Percentiles rank a stretch among this genome's conserved stretches.
Conservation (phyloP, 129 eudicot genomes). For the Artemisia annua region DNA sequence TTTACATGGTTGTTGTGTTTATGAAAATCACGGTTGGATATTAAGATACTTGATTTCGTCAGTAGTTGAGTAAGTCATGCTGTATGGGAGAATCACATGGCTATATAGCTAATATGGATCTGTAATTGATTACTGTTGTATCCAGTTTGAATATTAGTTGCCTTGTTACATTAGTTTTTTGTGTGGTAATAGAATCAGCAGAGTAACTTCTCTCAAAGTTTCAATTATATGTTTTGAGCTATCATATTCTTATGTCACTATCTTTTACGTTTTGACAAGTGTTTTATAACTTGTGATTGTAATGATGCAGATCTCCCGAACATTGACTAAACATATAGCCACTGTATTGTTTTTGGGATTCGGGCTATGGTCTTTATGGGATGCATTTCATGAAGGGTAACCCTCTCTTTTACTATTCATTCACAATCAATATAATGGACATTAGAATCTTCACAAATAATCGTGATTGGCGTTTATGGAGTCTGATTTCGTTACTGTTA, state of each 20-base stretch:
- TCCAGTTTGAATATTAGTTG: too few species aligned
- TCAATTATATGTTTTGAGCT: too few species aligned
- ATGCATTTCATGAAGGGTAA: conserved; percentile 84
- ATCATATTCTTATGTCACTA: too few species aligned
- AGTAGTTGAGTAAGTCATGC: too few species aligned
- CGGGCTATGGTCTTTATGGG: conserved; percentile 98
- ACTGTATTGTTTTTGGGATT: conserved; percentile 92
- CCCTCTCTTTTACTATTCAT: neutral
- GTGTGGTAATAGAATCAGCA: too few species aligned
- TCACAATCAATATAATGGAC: neutral
- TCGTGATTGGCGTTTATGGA: conserved; percentile 7
- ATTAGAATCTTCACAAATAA: conserved; percentile 15
- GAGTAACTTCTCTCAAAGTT: too few species aligned
- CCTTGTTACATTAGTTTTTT: too few species aligned
- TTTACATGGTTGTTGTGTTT: neutral
- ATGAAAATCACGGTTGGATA: neutral
- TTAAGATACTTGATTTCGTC: too few species aligned
- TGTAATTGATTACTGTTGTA: too few species aligned
- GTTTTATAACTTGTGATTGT: conserved; percentile 16
- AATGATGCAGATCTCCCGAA: conserved; percentile 71
- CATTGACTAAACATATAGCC: conserved; percentile 84
- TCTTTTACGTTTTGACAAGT: neutral
- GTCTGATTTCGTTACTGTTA: conserved; percentile 9
- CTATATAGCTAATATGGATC: neutral
- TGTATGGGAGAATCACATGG: too few species aligned